Percentiles rank a stretch among this genome's conserved stretches.
phyloP scores from a whole-genome alignment of 306 rosid genomes.

The Adenanthera pavonina region DNA sequence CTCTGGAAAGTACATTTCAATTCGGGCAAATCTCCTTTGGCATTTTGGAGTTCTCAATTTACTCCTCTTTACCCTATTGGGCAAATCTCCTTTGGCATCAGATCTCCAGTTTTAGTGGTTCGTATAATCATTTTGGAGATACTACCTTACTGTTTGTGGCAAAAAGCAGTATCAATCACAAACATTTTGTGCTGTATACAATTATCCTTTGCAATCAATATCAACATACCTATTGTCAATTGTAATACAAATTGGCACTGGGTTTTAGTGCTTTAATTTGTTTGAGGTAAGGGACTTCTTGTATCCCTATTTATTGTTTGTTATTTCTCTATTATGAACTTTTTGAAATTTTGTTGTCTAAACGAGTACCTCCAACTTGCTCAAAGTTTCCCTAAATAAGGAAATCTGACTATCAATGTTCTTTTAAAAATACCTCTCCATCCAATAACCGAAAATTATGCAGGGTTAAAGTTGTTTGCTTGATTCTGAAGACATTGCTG shows the following conservation, averaged over 20 bases:
- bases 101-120: constrained; percentile 54
- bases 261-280: constrained; percentile 44
- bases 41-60: constrained; percentile 67
- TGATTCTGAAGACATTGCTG: constrained; percentile 30
- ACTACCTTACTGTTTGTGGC: constrained; percentile 48
- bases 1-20: constrained; percentile 55
- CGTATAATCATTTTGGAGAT: constrained; percentile 50
- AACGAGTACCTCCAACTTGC: constrained; percentile 8
- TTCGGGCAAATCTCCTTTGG: constrained; percentile 99
- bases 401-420: constrained; percentile 13
- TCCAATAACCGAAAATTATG: not conserved
- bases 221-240: constrained; percentile 34
- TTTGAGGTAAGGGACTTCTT: constrained; percentile 47
- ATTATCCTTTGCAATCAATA: constrained; percentile 41
- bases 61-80: constrained; percentile 57
- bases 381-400: constrained; percentile 23
- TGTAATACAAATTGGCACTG: constrained; percentile 31
- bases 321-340: constrained; percentile 25
- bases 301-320: constrained; percentile 35
- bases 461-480: constrained; percentile 12
- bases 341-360: constrained; percentile 30
- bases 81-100: constrained; percentile 75
- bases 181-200: constrained; percentile 31
- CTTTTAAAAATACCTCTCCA: not conserved
- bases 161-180: constrained; percentile 46